Evolutionary conservation across 176 grass and related monocot species (phyloP), one percentile per base, ranked within the genome.

Genomic region (Hsuehochloa calcarea): DNA sequence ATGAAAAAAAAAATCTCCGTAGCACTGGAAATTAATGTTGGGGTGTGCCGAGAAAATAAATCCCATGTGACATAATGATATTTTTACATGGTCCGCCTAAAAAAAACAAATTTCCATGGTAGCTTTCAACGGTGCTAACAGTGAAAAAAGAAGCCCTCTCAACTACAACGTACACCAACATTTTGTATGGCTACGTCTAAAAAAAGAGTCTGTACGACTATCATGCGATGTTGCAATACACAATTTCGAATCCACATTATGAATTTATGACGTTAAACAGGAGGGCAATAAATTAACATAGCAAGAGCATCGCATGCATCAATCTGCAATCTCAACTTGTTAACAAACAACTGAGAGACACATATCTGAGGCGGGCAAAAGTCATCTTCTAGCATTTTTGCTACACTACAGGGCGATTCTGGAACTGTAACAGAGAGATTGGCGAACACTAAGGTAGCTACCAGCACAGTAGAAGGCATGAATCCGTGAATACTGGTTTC

Each of bases 401-500:
- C 78, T 74, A 66, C 19, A 41, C 37, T 81, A 75, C 56, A 58
- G 56, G 45, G 76, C 65, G 65, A 43, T 45, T 50, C 77, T 43
- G 22, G 52, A 34, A 44, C 23, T 8, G 15, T 54, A 81, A 74
- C 37, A 75, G 8, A 65, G 35, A 50, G 25, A 76, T 49, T 2
- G n/a, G 37, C 10, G 17, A 50, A 40, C 14, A 11, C 14, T 59
- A 71, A 58, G 17, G 58, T 39, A 29, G 17, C 46, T 68, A 68
- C 26, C 11, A 47, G 58, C 71, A 63, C 41, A 51, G n/a, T 16
- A 62, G 3, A 87, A 60, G 25, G 23, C 49, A 79, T 56, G 74
- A 65, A 66, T 68, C 40, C 72, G 44, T 37, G 25, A 64, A 35
- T 56, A 44, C 34, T 81, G 7, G 23, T 82, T 64, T 51, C 71